Evolutionary conservation across 345 rosid genomes (phyloP), one percentile per base, ranked within the genome.

Genomic region (Populus simonii): DNA sequence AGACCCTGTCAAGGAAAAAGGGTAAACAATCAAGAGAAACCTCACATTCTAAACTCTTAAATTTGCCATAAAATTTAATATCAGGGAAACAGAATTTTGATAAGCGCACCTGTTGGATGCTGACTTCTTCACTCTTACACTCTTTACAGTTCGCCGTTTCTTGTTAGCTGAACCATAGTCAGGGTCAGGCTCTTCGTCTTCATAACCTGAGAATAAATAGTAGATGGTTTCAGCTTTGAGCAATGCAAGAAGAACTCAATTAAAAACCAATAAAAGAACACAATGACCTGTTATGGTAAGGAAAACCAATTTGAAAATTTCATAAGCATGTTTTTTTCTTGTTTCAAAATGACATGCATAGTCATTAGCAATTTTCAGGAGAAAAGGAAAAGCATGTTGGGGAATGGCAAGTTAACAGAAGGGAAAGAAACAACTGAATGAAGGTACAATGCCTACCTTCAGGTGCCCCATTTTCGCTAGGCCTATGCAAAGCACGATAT

Each of bases 111-210:
- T 94, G 87, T 91, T 93, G 67, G 74, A 82, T 71, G 90, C 76
- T 27, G 94, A 87, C 86, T 89, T 96, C 90, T 92, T 94, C 83
- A 81, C 85, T 91, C 91, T 96, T 76, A 77, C 78, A 79, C 86
- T 87, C 90, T 92, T 96, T 13, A 77, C 78, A 83, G 66, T 83
- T 33, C 95, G 93, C 59, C 94, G 79, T 83, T 83, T 96, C 91
- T 94, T 96, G 88, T 90, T 90, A 72, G 91, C 89, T 41, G 97
- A 84, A 85, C 94, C 91, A 83, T 89, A 80, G 62, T 90, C 92
- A 78, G 82, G 85, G 80, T 90, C 96, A 33, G n/a, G 89, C 71
- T 94, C 97, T 70, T 93, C 98, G 73, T 95, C 93, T 68, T 91
- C 98, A 83, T 92, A 92, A 86, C 78, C 99, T 94, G 85, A 63